Percentiles rank a stretch among this genome's conserved stretches.
phyloP scores from a whole-genome alignment of 2,329 filamentous ascomycete species.

The Verticillium dahliae region DNA sequence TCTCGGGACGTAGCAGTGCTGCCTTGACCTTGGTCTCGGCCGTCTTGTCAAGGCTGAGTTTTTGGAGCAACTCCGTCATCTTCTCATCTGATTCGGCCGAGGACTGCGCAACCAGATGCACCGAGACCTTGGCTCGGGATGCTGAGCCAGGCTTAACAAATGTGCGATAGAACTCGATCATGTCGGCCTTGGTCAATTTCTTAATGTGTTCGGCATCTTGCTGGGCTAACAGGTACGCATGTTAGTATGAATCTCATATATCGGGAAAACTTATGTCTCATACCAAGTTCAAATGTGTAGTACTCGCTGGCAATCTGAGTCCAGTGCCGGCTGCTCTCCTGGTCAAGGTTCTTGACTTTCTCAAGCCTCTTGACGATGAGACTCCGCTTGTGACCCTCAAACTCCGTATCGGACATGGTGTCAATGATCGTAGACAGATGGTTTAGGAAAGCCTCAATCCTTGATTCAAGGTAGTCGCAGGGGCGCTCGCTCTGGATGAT shows the following conservation, averaged over 20 bases:
- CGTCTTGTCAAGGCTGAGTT: conserved; percentile 25
- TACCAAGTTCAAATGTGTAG: conserved; percentile 84
- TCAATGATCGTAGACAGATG: conserved; percentile 59
- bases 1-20: conserved; percentile 21
- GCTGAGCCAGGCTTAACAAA: conserved; percentile 71
- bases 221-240: conserved; percentile 44
- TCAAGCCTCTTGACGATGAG: conserved; percentile 81
- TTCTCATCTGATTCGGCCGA: conserved; percentile 37
- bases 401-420: conserved; percentile 75
- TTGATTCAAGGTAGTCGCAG: conserved; percentile 74
- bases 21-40: conserved; percentile 13
- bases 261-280: conserved; percentile 19
- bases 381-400: conserved; percentile 86
- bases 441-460: conserved; percentile 79
- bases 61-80: conserved; percentile 31
- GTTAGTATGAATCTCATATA: conserved; percentile 11
- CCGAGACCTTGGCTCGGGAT: conserved; percentile 71
- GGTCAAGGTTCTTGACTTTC: conserved; percentile 84
- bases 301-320: conserved; percentile 77
- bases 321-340: conserved; percentile 81
- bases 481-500: conserved; percentile 90
- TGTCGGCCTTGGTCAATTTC: conserved; percentile 68
- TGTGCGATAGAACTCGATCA: conserved; percentile 70
- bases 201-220: conserved; percentile 71
- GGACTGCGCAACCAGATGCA: conserved; percentile 75